Base-by-base conservation (phyloP, 352 stramenopile species). In the Pythium rishiriense region DNA sequence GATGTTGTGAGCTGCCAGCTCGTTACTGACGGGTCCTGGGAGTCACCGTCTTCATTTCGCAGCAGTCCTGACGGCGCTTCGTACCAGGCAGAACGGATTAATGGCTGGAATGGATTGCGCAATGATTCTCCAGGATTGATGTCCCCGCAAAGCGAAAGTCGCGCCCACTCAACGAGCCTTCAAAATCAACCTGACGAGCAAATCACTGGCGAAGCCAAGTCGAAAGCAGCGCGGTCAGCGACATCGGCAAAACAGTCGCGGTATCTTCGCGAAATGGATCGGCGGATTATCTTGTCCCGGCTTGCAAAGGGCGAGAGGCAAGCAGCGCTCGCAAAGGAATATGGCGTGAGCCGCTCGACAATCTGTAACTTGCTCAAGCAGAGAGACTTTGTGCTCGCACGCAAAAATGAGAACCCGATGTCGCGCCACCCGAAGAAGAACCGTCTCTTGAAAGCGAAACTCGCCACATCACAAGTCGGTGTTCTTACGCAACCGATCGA, bases 361-460 rank as follows among this genome's bases (percentile, higher is more conserved):
- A 83, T 88, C 49, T 86, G 77, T 54, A 85, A 88, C 33, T 49
- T 88, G 9, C 81, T 75, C 56, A 83, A 86, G 28, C 71, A 83
- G 12, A 72, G 69, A 10, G 64, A 80, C n/a, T 29, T 68, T 1
- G 71, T 87, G 1, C 28, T 81, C 7, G 69, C 76, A 3, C 70
- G 79, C 10, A 50, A 59, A 31, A 52, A 81, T 43, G 69, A 77
- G 61, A 64, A 88, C 46, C 73, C 75, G 26, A 47, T 83, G 21
- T 71, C 69, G 0, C 82, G 81, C 31, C 76, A 84, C 28, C 73
- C 75, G 4, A 76, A 76, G 55, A 63, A 46, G 22, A 42, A 15
- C 6, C 53, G 53, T 49, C 21, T 29, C 19, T n/a, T 33, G 22
- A 9, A 1, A 4, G 25, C 28, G 14, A 24, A 9, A 49, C 21